Conservation (phyloP, 768 basidiomycete genomes). For the Mycena sanguinolenta region DNA sequence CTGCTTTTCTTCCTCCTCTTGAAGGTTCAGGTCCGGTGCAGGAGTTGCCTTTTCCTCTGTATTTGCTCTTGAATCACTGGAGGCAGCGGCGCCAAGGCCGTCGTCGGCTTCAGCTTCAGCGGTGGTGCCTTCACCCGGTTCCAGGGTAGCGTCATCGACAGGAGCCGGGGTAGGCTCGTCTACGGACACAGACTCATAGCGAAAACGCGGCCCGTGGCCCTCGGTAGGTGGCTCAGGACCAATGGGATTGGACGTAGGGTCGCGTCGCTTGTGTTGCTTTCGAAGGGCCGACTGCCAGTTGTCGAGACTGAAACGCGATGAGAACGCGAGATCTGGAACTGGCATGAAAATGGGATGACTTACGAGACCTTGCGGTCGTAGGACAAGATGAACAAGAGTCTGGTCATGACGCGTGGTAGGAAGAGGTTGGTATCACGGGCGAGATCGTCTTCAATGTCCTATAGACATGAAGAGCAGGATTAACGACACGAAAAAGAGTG, state of each 20-base stretch:
- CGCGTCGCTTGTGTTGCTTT: constrained; percentile 81
- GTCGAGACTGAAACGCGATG: constrained; percentile 62
- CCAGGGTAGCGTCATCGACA: constrained; percentile 44
- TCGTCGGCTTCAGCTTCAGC: not conserved
- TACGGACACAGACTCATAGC: constrained; percentile 37
- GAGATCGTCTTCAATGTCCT: constrained; percentile 89
- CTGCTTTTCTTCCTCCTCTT: constrained; percentile 45
- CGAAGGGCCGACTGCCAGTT: constrained; percentile 86
- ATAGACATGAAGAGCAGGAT: constrained; percentile 29
- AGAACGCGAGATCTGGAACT: constrained; percentile 38
- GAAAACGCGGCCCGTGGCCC: constrained; percentile 45
- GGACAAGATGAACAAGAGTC: constrained; percentile 79
- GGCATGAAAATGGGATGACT: constrained; percentile 45
- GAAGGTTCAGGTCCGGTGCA: constrained; percentile 27
- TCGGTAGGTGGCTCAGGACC: constrained; percentile 66
- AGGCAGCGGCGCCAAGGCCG: not conserved
- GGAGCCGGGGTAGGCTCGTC: constrained; percentile 39
- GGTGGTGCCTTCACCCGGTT: constrained; percentile 13
- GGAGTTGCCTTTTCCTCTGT: constrained; percentile 11
- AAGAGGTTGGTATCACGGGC: constrained; percentile 68
- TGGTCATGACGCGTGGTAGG: constrained; percentile 80
- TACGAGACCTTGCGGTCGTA: constrained; percentile 87
- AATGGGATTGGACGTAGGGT: constrained; percentile 79
- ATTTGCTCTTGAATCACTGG: constrained; percentile 14
- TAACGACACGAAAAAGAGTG: constrained; percentile 11